Evolutionary conservation across 2,329 filamentous ascomycete genomes (phyloP), one percentile per base, ranked within the genome.

Genomic region (Didymosphaeria variabile): DNA sequence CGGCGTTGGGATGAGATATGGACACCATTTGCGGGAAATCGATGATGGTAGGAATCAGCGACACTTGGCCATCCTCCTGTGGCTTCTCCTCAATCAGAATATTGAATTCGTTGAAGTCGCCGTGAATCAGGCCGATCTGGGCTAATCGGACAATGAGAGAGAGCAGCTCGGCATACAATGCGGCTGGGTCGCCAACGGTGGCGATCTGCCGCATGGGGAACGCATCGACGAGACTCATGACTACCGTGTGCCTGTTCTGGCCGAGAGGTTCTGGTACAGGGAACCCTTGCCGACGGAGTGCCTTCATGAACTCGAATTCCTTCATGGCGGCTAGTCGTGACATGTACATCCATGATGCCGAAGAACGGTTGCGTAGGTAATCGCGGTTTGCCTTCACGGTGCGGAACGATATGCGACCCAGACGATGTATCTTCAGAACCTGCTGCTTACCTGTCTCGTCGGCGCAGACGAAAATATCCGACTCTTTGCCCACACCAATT

Each of bases 21-120:
- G 94, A 98, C 2, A 99, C 88, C 91, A 97, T 98, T 77, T 99
- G 95, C 0, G 95, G 95, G 74, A 99, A 99, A 81, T 99, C 96
- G 71, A 99, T 99, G 49, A 99, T 82, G 57, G 97, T 87, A 0
- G 95, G 95, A 7, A 87, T 88, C 29, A 97, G 82, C 36, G 79
- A 84, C 57, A 91, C 57, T 15, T 70, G 64, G 47, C 74, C 75
- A 15, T 75, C 70, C 29, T 60, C 64, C 19, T 70, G 66, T 5
- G 66, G 59, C 51, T 84, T 87, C 77, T 98, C 94, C 75, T 95
- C 93, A 76, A 99, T 89, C 36, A 99, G 83, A 66, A 99, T 94
- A 78, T 99, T 99, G 85, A 99, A 99, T 79, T 99, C 96, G 82
- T 99, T 99, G 83, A 96, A 99, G 77, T 99, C 95, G 64, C 95